Conservation (phyloP, 495 filamentous ascomycete genomes). For the Talaromyces trachyspermus region DNA sequence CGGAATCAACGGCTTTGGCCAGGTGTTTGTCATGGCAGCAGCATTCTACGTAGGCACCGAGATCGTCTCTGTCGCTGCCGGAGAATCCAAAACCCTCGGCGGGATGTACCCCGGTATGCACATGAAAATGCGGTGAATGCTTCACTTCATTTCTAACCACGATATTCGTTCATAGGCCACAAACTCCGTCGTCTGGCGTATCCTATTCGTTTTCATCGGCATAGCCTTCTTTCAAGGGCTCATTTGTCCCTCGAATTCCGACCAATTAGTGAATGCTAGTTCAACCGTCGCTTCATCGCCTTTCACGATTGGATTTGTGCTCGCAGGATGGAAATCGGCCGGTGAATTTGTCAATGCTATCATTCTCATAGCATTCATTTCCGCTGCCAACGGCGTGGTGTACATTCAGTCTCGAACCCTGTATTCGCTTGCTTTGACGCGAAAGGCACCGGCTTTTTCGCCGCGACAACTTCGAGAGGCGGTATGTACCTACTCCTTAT, state of each 20-base stretch:
- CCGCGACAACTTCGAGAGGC: background rate
- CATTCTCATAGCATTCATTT: background rate
- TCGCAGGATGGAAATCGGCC: constrained; percentile 1
- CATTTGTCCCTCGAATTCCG: background rate
- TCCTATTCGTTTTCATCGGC: constrained; percentile 1
- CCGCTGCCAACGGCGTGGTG: constrained; percentile 1
- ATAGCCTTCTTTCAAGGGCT: background rate
- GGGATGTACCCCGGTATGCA: background rate
- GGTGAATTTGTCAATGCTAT: background rate
- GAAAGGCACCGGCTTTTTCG: background rate
- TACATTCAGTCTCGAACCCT: constrained; percentile 3
- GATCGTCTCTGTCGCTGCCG: background rate
- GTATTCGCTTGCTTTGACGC: background rate
- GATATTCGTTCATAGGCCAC: background rate
- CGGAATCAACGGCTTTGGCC: constrained; percentile 1
- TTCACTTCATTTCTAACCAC: background rate
- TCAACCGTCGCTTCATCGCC: background rate
- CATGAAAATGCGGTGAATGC: no score
- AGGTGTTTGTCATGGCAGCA: constrained; percentile 1
- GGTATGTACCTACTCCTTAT: background rate
- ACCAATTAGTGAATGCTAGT: background rate
- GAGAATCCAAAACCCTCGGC: background rate
- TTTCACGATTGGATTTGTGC: background rate
- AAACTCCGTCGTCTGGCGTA: background rate
- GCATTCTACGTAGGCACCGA: constrained; percentile 1